Base-by-base conservation (phyloP, 768 basidiomycete species). In the Hygrophorus pudorinus region DNA sequence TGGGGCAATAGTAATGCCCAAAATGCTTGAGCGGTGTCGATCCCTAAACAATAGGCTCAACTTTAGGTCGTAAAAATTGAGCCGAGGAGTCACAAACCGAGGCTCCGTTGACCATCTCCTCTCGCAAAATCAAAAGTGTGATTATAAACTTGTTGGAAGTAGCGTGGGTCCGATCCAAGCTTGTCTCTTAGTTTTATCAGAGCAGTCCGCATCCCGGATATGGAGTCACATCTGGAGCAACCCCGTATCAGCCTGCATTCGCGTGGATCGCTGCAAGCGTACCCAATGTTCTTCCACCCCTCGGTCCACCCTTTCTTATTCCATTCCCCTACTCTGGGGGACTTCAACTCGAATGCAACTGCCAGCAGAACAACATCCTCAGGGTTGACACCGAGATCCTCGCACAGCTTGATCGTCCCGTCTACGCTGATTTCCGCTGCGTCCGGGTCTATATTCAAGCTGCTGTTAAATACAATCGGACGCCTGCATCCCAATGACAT, bases 301-400 rank as follows among this genome's bases (percentile, higher is more conserved):
- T 86, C 83, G 29, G 76, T 53, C 87, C 87, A 93, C 0, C 78
- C 81, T 48, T 75, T 65, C 50, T 65, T 71, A 27, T 66, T 69
- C 81, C 88, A 94, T 46, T 73, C 68, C 1, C 85, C 88, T 41
- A 93, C 66, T 47, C 65, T 54, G 0, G 82, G 83, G 4, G 85
- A 85, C 56, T 84, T 81, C 18, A 90, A 72, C 53, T 90, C 85
- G 53, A 72, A 87, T 7, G 89, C 90, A 32, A 94, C 65, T 4
- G 84, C 78, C 34, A 93, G 73, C 41, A 93, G 66, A 6, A 89
- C 85, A 17, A 86, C 80, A 53, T 92, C 85, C 50, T 88, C 86
- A 1, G 81, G 83, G 52, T 85, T 67, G 12, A 86, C 78, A 1
- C 56, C 64, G 1, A 88, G 65, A 53, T 85, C 85, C 51, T 75